A percentile compares a stretch with the other conserved stretches of the same genome.
These are phyloP conservation scores for Peronospora belbahrii DNA, from an alignment of 352 stramenopile species.

Conservation along the genomic window DNA sequence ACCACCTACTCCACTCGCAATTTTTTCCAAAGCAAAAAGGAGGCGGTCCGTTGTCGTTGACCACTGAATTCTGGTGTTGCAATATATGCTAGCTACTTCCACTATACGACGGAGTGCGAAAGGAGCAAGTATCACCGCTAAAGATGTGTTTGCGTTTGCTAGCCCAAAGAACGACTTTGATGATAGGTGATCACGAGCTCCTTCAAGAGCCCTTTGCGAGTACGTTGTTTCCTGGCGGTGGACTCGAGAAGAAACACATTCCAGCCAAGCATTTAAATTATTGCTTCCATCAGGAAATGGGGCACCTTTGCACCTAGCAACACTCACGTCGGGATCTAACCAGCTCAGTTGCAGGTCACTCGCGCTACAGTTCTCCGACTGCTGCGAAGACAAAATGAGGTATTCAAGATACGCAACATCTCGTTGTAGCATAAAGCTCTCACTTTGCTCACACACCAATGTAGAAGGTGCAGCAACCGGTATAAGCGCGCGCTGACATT, in stretches of 20 bases:
- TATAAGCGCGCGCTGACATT: constrained; percentile 33
- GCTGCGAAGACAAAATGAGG: constrained; percentile 29
- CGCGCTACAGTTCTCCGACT: constrained; percentile 2
- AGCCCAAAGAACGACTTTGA: constrained; percentile 42
- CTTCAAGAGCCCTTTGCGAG: constrained; percentile 28
- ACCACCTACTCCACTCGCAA: constrained; percentile 19
- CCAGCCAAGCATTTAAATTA: constrained; percentile 23
- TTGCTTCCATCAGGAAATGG: neutral
- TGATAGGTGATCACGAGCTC: constrained; percentile 39
- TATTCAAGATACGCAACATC: constrained; percentile 62
- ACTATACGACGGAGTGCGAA: constrained; percentile 56
- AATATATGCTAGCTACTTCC: constrained; percentile 32
- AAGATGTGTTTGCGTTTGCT: constrained; percentile 5
- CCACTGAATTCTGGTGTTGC: constrained; percentile 1
- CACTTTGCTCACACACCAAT: constrained; percentile 48
- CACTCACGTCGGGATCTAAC: constrained; percentile 14
- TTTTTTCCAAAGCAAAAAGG: constrained; percentile 55
- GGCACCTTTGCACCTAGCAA: neutral
- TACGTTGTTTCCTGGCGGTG: constrained; percentile 15
- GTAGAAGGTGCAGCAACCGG: constrained; percentile 31
- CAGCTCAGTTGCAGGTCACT: constrained; percentile 28
- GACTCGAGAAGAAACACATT: constrained; percentile 25
- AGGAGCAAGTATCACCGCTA: constrained; percentile 35
- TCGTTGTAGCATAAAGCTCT: constrained; percentile 43
- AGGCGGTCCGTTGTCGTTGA: constrained; percentile 41